Conservation (phyloP, 2,329 filamentous ascomycete species). For the Phyllosticta citriasiana region DNA sequence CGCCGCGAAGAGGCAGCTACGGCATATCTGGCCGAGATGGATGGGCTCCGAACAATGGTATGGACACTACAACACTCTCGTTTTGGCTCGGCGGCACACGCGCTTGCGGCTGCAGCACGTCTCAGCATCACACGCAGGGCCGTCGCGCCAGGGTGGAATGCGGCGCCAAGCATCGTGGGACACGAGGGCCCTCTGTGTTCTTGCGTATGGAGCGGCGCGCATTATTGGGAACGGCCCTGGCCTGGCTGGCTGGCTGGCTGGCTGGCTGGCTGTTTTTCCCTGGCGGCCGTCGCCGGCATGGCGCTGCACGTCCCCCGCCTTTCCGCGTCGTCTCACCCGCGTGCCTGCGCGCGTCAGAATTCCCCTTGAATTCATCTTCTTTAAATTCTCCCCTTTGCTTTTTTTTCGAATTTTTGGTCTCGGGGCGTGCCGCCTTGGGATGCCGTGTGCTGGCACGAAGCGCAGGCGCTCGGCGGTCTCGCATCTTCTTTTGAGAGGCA, state of each 20-base stretch:
- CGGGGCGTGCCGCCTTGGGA: not conserved
- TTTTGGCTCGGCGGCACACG: not conserved
- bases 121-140: not conserved
- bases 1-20: slow-evolving; percentile 32
- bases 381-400: not conserved
- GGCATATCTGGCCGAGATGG: slow-evolving; percentile 24
- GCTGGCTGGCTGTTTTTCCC: not conserved
- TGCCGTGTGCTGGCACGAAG: not conserved
- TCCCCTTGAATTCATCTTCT: not conserved
- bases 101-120: not conserved
- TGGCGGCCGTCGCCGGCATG: not conserved
- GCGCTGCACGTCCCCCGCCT: not conserved
- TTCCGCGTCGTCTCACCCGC: not conserved
- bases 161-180: slow-evolving; percentile 3
- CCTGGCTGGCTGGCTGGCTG: too few relatives aligned
- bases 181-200: not conserved
- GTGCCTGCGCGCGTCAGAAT: not conserved
- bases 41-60: slow-evolving; percentile 30
- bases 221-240: not conserved
- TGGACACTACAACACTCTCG: slow-evolving; percentile 10
- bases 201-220: not conserved
- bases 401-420: not conserved
- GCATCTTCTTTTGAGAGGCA: not conserved
- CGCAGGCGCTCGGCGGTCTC: not conserved
- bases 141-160: not conserved